These are phyloP conservation scores for Glycine soja DNA, from an alignment of 306 rosid genomes.

Conservation along the genomic window DNA sequence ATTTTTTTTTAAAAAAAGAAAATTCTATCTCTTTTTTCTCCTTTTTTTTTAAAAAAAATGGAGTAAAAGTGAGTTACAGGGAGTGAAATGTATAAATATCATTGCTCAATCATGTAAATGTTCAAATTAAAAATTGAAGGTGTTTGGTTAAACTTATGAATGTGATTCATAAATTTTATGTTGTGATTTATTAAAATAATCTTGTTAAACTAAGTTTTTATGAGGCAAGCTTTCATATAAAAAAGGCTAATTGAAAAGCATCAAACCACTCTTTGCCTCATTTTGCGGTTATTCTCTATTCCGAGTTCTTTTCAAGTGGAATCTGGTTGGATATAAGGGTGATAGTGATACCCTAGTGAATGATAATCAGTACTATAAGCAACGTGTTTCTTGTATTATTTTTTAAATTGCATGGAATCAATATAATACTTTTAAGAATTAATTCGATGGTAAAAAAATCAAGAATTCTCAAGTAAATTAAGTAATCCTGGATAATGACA, in stretches of 20 bases:
- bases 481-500: neutral
- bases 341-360: neutral
- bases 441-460: too few relatives aligned
- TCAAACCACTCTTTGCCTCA: neutral
- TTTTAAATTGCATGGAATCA: neutral
- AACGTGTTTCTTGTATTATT: neutral
- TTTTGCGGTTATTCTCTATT: neutral
- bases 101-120: neutral
- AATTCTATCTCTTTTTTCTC: too few relatives aligned
- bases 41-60: too few relatives aligned
- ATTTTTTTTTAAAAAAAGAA: too few relatives aligned
- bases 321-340: neutral
- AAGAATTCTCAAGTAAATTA: too few relatives aligned
- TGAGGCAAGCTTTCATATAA: neutral
- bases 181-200: neutral
- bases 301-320: neutral
- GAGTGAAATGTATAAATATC: too few relatives aligned
- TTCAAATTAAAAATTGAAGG: neutral
- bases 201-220: neutral
- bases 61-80: too few relatives aligned
- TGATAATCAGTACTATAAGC: neutral
- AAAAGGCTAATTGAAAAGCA: slow-evolving; percentile 9
- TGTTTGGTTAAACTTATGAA: neutral
- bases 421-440: too few relatives aligned
- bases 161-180: neutral